Conservation (phyloP, 257 asterid species). For the Scutellaria baicalensis region DNA sequence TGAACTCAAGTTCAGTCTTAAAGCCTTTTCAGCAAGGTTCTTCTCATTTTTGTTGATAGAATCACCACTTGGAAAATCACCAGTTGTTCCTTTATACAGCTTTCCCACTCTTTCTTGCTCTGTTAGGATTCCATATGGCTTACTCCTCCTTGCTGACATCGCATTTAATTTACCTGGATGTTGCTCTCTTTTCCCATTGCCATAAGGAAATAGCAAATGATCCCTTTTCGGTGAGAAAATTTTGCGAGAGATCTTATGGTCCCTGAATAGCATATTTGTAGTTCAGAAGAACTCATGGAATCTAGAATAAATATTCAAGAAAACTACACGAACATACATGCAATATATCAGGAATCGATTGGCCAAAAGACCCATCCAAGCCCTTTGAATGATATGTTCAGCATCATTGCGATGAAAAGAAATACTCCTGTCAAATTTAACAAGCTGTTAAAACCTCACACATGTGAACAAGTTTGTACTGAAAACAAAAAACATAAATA, state of each 20-base stretch:
- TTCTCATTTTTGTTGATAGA: conserved; percentile 16
- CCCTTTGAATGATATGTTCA: conserved; percentile 34
- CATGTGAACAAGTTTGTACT: neutral
- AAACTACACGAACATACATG: conserved; percentile 36
- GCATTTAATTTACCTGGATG: conserved; percentile 15
- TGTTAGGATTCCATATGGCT: conserved; percentile 34
- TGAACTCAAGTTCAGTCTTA: conserved; percentile 16
- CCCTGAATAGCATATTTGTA: conserved; percentile 34
- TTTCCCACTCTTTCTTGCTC: conserved; percentile 16
- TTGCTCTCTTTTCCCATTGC: conserved; percentile 19
- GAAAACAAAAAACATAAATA: neutral
- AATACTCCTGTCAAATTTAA: conserved; percentile 31
- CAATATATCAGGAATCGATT: conserved; percentile 64
- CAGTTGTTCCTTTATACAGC: conserved; percentile 5
- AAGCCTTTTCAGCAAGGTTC: conserved; percentile 7
- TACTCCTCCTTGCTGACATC: conserved; percentile 35
- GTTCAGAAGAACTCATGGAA: neutral
- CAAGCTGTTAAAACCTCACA: conserved; percentile 11
- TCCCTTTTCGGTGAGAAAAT: conserved; percentile 58
- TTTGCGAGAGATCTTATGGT: conserved; percentile 41
- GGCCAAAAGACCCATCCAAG: conserved; percentile 58
- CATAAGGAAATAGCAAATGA: conserved; percentile 56
- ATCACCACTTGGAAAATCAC: neutral
- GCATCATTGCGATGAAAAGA: conserved; percentile 30
- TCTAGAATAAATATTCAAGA: conserved; percentile 1